A percentile compares a stretch with the other conserved stretches of the same genome.
phyloP scores from a whole-genome alignment of 73 alveolate genomes.

The Paramecium tetraurelia region DNA sequence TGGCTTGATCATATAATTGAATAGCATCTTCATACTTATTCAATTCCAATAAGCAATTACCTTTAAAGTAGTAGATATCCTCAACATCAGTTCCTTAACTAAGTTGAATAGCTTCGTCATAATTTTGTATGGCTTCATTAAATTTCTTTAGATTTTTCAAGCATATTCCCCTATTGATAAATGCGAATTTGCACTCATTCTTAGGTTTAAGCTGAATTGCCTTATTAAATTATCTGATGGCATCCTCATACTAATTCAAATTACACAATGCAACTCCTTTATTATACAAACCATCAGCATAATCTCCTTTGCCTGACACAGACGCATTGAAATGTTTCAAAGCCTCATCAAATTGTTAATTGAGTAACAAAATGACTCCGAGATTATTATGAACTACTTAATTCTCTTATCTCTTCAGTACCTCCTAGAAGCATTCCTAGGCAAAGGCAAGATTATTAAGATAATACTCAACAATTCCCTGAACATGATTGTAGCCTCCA shows the following conservation, averaged over 20 bases:
- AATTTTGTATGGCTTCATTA: conserved; percentile 27
- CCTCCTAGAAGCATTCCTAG: neutral
- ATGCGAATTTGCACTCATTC: conserved; percentile 47
- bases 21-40: conserved; percentile 48
- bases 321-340: conserved; percentile 21
- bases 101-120: conserved; percentile 25
- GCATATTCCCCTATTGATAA: conserved; percentile 31
- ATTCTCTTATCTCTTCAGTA: neutral
- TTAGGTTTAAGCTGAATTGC: conserved; percentile 35
- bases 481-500: conserved; percentile 19
- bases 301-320: neutral
- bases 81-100: conserved; percentile 38
- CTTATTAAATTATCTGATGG: conserved; percentile 42
- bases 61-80: conserved; percentile 41
- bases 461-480: conserved; percentile 35
- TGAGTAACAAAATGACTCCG: conserved; percentile 11
- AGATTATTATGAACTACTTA: conserved; percentile 13
- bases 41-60: conserved; percentile 16
- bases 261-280: conserved; percentile 51
- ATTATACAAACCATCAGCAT: conserved; percentile 51
- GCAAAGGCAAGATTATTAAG: neutral
- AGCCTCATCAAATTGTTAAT: conserved; percentile 42
- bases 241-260: conserved; percentile 34
- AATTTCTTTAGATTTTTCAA: conserved; percentile 25
- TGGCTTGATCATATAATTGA: conserved; percentile 12